Percentiles rank a stretch among this genome's conserved stretches.
phyloP scores from a whole-genome alignment of 331 rosid species.

The Malus hybrid region DNA sequence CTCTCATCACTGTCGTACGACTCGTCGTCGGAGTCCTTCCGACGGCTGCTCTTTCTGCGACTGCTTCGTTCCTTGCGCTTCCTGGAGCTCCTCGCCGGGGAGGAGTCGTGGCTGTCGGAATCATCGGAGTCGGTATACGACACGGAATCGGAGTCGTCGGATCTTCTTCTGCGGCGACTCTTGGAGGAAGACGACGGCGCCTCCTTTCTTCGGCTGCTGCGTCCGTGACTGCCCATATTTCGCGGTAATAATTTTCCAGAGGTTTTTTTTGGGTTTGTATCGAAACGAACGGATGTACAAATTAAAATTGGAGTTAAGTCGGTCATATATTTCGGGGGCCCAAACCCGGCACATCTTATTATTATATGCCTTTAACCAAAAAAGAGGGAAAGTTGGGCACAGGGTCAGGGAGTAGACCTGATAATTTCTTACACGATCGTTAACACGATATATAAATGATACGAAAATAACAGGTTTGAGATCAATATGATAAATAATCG shows the following conservation, averaged over 20 bases:
- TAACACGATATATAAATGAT: too few relatives aligned
- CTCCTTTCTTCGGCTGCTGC: conserved; percentile 30
- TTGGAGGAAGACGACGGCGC: conserved; percentile 27
- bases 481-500: too few relatives aligned
- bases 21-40: conserved; percentile 24
- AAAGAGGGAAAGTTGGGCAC: neutral
- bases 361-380: neutral
- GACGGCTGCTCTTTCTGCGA: conserved; percentile 23
- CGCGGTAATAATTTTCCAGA: neutral
- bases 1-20: conserved; percentile 28
- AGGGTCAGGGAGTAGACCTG: too few relatives aligned
- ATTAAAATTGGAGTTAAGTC: neutral
- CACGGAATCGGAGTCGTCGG: conserved; percentile 27
- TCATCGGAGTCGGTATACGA: conserved; percentile 25
- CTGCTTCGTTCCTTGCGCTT: conserved; percentile 21
- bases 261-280: neutral
- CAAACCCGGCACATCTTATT: neutral
- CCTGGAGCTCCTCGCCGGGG: conserved; percentile 24
- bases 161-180: conserved; percentile 21
- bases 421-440: too few relatives aligned
- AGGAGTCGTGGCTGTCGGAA: conserved; percentile 25
- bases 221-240: conserved; percentile 26
- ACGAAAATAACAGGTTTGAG: too few relatives aligned
- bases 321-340: neutral
- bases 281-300: neutral